A percentile compares a stretch with the other conserved stretches of the same genome.
phyloP scores from a whole-genome alignment of 202 grass and related monocot genomes.

The Zizania palustris region DNA sequence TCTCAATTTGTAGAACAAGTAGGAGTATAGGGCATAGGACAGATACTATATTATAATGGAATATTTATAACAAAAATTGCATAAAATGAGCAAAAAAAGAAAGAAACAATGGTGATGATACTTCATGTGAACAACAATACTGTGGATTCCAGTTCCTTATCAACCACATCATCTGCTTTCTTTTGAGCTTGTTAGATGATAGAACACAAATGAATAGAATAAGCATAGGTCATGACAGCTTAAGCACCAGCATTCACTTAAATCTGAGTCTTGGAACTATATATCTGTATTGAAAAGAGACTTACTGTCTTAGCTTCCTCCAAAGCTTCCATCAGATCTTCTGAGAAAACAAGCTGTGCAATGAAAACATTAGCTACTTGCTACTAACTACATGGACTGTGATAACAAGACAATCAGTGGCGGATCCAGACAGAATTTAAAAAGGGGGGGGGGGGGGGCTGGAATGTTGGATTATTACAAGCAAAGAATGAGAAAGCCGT shows the following conservation, averaged over 20 bases:
- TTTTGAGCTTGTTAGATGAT: slow-evolving; percentile 15
- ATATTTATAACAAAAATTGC: slow-evolving; percentile 12
- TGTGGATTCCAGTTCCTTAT: slow-evolving; percentile 19
- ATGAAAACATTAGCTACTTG: slow-evolving; percentile 52
- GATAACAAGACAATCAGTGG: slow-evolving; percentile 17
- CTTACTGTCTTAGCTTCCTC: slow-evolving; percentile 96
- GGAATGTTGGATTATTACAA: no score
- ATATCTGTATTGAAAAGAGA: slow-evolving; percentile 16
- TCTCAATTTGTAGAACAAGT: slow-evolving; percentile 25
- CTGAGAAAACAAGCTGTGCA: slow-evolving; percentile 73
- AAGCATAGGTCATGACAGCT: background rate
- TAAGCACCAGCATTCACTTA: background rate
- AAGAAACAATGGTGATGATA: background rate
- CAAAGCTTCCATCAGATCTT: slow-evolving; percentile 95
- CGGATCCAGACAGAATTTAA: no score
- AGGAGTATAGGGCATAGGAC: background rate
- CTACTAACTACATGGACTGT: slow-evolving; percentile 30
- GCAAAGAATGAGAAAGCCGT: no score
- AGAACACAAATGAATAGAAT: slow-evolving; percentile 10
- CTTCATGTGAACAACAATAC: slow-evolving; percentile 7
- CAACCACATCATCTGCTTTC: background rate
- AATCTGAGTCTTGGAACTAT: slow-evolving; percentile 3
- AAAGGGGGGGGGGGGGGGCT: no score
- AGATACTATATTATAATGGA: background rate
- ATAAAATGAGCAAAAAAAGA: background rate